These are phyloP conservation scores for Xerocomus nothofagi DNA, from an alignment of 1,284 basidiomycete species.

Conservation along the genomic window DNA sequence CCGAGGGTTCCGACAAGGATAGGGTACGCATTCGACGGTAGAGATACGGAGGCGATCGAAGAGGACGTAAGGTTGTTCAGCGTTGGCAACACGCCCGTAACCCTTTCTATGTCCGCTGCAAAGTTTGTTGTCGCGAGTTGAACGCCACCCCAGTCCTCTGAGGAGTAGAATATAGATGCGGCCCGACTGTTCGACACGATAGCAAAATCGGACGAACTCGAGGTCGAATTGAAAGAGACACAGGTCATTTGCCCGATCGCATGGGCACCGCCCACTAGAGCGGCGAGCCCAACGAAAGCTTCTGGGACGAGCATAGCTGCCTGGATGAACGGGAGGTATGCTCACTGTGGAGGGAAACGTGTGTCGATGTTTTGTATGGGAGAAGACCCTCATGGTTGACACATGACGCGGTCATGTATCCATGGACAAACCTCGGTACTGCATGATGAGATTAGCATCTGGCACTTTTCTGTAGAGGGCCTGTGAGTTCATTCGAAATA, in stretches of 20 bases:
- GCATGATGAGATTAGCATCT: conserved; percentile 3
- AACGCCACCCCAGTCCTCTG: conserved; percentile 61
- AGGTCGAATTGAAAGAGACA: conserved; percentile 33
- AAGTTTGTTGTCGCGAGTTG: conserved; percentile 56
- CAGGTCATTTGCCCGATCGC: conserved; percentile 38
- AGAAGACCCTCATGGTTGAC: neutral
- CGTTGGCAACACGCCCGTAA: conserved; percentile 54
- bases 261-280: neutral
- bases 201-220: conserved; percentile 35
- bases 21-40: neutral
- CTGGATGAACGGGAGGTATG: neutral
- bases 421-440: neutral
- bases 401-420: neutral
- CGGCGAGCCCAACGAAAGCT: neutral
- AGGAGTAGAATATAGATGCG: conserved; percentile 50
- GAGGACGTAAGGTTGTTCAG: neutral
- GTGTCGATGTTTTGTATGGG: neutral
- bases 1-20: conserved; percentile 6
- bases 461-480: neutral
- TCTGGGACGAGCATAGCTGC: neutral
- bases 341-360: neutral
- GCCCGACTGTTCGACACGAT: conserved; percentile 47
- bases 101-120: conserved; percentile 52
- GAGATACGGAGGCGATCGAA: neutral
- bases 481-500: neutral